These are phyloP conservation scores for Scedosporium dehoogii DNA, from an alignment of 2,329 filamentous ascomycete genomes.

Conservation along the genomic window DNA sequence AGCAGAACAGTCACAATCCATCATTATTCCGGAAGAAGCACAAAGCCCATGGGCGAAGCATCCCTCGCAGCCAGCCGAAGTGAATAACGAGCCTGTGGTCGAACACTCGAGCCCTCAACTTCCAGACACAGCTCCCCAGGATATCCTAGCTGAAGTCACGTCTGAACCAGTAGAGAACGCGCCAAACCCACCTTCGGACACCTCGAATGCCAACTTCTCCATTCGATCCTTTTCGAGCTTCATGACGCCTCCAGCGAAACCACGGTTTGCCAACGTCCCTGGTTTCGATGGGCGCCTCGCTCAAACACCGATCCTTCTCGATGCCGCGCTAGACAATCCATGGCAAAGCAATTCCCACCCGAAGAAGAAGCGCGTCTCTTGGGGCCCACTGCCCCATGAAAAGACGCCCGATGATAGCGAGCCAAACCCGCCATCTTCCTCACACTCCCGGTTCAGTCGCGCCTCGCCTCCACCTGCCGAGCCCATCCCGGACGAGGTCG, in stretches of 20 bases:
- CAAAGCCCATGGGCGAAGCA: not conserved
- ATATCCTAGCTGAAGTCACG: not conserved
- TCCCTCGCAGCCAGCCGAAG: not conserved
- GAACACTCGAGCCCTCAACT: not conserved
- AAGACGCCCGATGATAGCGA: not conserved
- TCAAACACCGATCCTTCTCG: slow-evolving; percentile 37
- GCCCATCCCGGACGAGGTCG: slow-evolving; percentile 22
- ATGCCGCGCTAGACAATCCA: slow-evolving; percentile 14
- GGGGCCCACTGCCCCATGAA: slow-evolving; percentile 17
- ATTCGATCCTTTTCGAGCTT: slow-evolving; percentile 9
- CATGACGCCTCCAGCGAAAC: not conserved
- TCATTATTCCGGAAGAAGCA: not conserved
- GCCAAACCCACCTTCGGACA: not conserved
- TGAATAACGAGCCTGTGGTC: not conserved
- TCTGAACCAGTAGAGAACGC: not conserved
- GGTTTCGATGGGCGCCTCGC: slow-evolving; percentile 22
- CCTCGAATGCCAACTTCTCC: not conserved
- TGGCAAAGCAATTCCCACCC: slow-evolving; percentile 13
- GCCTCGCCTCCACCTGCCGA: slow-evolving; percentile 34
- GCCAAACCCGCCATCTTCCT: not conserved
- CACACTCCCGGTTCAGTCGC: not conserved
- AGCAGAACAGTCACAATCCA: not conserved
- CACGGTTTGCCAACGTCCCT: slow-evolving; percentile 14
- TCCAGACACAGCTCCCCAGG: not conserved
- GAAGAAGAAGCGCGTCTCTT: slow-evolving; percentile 24